Base-by-base conservation (phyloP, 257 asterid species). In the Phtheirospermum japonicum region DNA sequence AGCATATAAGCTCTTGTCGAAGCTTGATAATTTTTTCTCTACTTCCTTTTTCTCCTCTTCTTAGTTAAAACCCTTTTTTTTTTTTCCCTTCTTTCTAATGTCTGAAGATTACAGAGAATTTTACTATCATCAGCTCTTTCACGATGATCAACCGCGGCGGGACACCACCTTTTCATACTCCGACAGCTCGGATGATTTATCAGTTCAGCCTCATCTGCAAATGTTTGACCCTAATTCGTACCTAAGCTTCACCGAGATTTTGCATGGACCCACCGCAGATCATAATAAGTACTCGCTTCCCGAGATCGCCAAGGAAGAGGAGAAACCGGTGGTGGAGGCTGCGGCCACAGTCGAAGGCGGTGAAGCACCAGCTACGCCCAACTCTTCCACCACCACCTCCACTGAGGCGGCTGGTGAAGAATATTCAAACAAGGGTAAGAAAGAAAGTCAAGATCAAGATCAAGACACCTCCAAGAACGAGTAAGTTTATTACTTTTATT, bases 331-430 rank as follows among this genome's bases (percentile, higher is more conserved):
- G 20, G 59, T 2, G 54, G 75, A 17, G 30, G 72, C 49, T 2
- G 51, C 4, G 16, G 32, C 3, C 5, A 13, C 14, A 0, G 42
- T 19, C 48, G 68, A 69, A 10, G 77, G 51, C 9, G 51, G 68
- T 18, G 85, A 68, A 65, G 64, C 79, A 52, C 90, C 88, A 0
- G 80, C 75, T 3, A 80, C 94, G 5, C 85, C 95, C 2, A 78
- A 76, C 64, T 80, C 87, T 3, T 80, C 90, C 10, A 73, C 72
- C 30, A 80, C 87, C 34, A 73, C 82, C 57, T 84, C 91, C 18
- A 68, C 82, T 0, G 90, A 83, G 66, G 86, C 76, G n/a, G 80
- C 80, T 3, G 73, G 68, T 48, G 72, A 80, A 40, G 55, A 76
- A 7, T 71, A 55, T 23, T 66, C 71, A 0, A 57, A 26, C 56